Percentiles rank a stretch among this genome's conserved stretches.
Evolutionary conservation across 202 grass and related monocot genomes (phyloP).

Genomic region (Hordeum pubiflorum): DNA sequence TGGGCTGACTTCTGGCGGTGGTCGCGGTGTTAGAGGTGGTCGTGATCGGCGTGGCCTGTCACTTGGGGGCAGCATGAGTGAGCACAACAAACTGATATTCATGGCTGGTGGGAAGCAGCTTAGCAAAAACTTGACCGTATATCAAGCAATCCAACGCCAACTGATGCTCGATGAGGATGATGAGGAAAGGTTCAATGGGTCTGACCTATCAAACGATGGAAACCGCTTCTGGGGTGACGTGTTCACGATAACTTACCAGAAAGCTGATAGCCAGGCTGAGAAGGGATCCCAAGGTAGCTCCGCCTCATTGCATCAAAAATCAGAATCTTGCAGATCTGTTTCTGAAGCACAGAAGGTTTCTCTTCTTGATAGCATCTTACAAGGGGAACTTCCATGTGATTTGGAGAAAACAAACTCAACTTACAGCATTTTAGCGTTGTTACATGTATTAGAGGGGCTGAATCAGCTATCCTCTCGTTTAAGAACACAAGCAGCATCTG

Average conservation of each 20-base stretch:
- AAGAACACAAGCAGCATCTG: conserved; percentile 25
- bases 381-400: conserved; percentile 65
- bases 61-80: conserved; percentile 44
- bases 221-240: conserved; percentile 82
- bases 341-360: conserved; percentile 37
- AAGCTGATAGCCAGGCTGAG: conserved; percentile 57
- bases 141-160: conserved; percentile 87
- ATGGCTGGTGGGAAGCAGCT: conserved; percentile 76
- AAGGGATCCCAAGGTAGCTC: conserved; percentile 51
- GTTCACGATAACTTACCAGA: conserved; percentile 91
- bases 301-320: conserved; percentile 47
- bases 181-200: conserved; percentile 78
- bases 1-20: conserved; percentile 77
- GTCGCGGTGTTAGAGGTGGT: conserved; percentile 54
- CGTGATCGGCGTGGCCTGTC: conserved; percentile 59
- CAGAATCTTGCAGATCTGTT: conserved; percentile 43
- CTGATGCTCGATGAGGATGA: conserved; percentile 77
- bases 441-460: conserved; percentile 41
- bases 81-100: conserved; percentile 64
- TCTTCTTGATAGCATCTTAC: conserved; percentile 85
- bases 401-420: conserved; percentile 52
- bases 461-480: conserved; percentile 49
- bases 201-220: conserved; percentile 61
- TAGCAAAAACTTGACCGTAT: conserved; percentile 76
- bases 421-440: conserved; percentile 48